Evolutionary conservation across 1,284 basidiomycete genomes (phyloP).

Genomic region (Mycena citricolor): DNA sequence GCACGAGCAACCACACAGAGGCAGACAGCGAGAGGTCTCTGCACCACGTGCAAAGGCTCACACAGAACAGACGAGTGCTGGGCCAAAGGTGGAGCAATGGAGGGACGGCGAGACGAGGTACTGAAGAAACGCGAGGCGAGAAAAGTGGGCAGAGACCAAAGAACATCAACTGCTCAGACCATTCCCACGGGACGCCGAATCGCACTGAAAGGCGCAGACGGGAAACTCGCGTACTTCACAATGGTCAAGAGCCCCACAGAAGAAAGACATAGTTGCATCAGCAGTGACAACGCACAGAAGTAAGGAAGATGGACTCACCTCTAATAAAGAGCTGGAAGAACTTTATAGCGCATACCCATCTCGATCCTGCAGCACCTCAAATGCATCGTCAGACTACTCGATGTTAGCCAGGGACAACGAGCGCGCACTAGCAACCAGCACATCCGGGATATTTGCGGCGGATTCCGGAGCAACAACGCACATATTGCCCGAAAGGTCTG

Average conservation of each 20-base stretch:
- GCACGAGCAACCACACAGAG: not conserved
- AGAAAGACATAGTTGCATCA: not conserved
- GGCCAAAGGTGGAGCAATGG: conserved; percentile 5
- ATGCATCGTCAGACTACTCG: conserved; percentile 2
- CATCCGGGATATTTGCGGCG: not conserved
- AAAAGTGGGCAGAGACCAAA: not conserved
- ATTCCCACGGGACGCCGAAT: not conserved
- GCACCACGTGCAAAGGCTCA: not conserved
- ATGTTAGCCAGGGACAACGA: not conserved
- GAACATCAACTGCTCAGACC: not conserved
- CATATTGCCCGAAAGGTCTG: not conserved
- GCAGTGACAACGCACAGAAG: no score
- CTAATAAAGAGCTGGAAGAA: not conserved
- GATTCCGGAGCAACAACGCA: conserved; percentile 7
- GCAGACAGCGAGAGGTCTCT: not conserved
- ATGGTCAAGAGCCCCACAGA: conserved; percentile 7
- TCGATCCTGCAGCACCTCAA: not conserved
- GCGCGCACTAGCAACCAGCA: not conserved
- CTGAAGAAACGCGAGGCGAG: not conserved
- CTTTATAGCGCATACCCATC: conserved; percentile 1
- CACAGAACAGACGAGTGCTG: conserved; percentile 4
- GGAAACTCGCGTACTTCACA: conserved; percentile 10
- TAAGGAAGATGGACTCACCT: no score
- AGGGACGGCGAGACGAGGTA: conserved; percentile 2
- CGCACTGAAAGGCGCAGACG: conserved; percentile 3